phyloP scores from a whole-genome alignment of 2,329 filamentous ascomycete species.

The Aureobasidium sp. region DNA sequence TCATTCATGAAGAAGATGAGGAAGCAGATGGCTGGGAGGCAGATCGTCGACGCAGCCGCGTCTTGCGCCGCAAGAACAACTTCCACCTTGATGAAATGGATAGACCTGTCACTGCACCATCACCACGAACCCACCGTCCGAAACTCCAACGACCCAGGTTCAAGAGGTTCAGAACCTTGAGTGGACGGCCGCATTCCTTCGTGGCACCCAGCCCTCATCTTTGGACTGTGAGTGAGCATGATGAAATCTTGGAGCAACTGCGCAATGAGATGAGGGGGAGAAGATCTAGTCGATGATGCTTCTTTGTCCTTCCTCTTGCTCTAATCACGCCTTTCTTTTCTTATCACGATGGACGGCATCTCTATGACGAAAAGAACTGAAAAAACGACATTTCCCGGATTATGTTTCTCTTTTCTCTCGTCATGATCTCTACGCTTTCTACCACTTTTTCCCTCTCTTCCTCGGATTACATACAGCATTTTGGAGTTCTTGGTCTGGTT shows the following conservation, averaged over 20 bases:
- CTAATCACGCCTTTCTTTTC: not conserved
- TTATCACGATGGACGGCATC: not conserved
- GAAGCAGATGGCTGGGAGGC: constrained; percentile 23
- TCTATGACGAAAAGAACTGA: not conserved
- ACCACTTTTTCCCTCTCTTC: not conserved
- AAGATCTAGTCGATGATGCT: constrained; percentile 10
- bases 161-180: constrained; percentile 30
- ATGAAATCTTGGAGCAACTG: constrained; percentile 23
- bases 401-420: not conserved
- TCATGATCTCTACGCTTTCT: not conserved
- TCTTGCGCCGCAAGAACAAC: constrained; percentile 22
- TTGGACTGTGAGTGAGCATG: constrained; percentile 37
- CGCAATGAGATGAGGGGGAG: constrained; percentile 3
- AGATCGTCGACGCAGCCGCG: constrained; percentile 31
- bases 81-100: constrained; percentile 5
- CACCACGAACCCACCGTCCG: not conserved
- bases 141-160: constrained; percentile 19
- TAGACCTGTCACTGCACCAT: constrained; percentile 3
- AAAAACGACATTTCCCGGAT: not conserved
- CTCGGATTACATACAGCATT: not conserved
- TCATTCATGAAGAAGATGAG: constrained; percentile 14
- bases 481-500: not conserved
- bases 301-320: too few relatives aligned
- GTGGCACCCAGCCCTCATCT: constrained; percentile 35
- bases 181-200: constrained; percentile 36